phyloP scores from a whole-genome alignment of 495 filamentous ascomycete species.

The Aspergillus nidulans region DNA sequence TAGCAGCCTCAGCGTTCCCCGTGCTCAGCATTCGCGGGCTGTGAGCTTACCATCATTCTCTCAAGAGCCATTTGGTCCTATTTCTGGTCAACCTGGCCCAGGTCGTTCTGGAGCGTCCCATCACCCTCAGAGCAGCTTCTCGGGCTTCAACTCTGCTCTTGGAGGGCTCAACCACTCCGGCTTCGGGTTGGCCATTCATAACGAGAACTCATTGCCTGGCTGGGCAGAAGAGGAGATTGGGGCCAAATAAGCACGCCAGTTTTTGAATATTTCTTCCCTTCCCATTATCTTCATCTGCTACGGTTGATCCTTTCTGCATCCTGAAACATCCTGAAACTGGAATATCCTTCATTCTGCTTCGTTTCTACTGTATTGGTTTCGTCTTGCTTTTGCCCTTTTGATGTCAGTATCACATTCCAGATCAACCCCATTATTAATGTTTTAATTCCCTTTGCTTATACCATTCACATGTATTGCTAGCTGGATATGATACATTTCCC shows the following conservation, averaged over 20 bases:
- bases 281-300: constrained; percentile 6
- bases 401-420: constrained; percentile 23
- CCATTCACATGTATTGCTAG: constrained; percentile 43
- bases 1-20: constrained; percentile 51
- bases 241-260: constrained; percentile 46
- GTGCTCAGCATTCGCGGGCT: constrained; percentile 75
- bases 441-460: constrained; percentile 31
- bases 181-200: constrained; percentile 60
- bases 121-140: constrained; percentile 53
- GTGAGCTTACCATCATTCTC: constrained; percentile 77
- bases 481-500: constrained; percentile 35
- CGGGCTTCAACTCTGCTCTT: constrained; percentile 53
- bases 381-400: constrained; percentile 12
- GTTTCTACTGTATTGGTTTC: constrained; percentile 14
- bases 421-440: constrained; percentile 27
- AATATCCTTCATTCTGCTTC: constrained; percentile 18
- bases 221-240: constrained; percentile 64
- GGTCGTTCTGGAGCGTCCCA: constrained; percentile 44
- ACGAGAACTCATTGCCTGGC: constrained; percentile 58
- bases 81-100: constrained; percentile 37
- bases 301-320: constrained; percentile 24
- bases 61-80: constrained; percentile 53
- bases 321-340: constrained; percentile 9
- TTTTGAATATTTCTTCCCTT: constrained; percentile 15
- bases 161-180: constrained; percentile 54